These are phyloP conservation scores for Dictyostelium firmibasis DNA, from an alignment of 78 protist genomes.

Conservation along the genomic window DNA sequence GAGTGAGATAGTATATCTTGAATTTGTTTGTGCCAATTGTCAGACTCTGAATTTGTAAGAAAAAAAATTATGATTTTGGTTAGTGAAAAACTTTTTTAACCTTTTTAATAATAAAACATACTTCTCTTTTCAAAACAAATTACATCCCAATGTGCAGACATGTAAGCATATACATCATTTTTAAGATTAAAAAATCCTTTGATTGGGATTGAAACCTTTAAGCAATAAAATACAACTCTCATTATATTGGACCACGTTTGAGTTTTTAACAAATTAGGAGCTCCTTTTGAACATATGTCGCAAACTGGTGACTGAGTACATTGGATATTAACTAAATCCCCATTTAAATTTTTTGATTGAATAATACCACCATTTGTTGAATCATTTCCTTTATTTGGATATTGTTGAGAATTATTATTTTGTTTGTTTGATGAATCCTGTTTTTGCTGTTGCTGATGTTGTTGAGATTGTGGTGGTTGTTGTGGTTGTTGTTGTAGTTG, in stretches of 20 bases:
- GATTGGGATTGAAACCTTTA: neutral
- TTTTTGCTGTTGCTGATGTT: neutral
- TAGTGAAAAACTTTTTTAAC: neutral
- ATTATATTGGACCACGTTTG: slow-evolving; percentile 58
- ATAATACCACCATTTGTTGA: neutral
- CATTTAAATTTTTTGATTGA: neutral
- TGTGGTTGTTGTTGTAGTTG: slow-evolving; percentile 4
- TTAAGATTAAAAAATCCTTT: slow-evolving; percentile 9
- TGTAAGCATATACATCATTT: slow-evolving; percentile 36
- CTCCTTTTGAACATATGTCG: slow-evolving; percentile 4
- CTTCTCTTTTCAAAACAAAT: slow-evolving; percentile 18
- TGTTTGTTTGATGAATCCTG: neutral
- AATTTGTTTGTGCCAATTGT: slow-evolving; percentile 64
- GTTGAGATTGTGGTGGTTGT: neutral
- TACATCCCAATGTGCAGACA: slow-evolving; percentile 30
- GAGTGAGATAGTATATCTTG: slow-evolving; percentile 57
- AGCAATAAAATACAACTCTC: slow-evolving; percentile 45
- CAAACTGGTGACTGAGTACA: slow-evolving; percentile 5
- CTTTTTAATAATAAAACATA: neutral
- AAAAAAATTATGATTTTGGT: neutral
- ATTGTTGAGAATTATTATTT: neutral
- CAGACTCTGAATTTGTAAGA: neutral
- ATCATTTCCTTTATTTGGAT: neutral
- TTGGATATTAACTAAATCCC: neutral
- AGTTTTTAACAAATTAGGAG: neutral